Conservation (phyloP, 2,329 filamentous ascomycete genomes). For the Curvularia eragrostidis region DNA sequence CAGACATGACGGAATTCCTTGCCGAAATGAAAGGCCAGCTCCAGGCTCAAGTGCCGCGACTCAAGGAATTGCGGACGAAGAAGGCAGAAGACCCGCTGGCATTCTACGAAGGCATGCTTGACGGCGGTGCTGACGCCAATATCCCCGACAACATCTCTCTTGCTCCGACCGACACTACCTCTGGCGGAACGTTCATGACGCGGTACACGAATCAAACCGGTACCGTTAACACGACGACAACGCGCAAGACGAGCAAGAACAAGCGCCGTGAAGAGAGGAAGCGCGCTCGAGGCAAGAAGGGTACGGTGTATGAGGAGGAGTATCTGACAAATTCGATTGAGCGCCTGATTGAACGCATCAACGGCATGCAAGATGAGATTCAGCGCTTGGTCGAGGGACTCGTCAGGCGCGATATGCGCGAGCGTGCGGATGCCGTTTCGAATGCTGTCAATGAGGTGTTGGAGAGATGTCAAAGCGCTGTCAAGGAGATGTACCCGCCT, state of each 20-base stretch:
- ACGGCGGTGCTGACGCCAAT: conserved; percentile 58
- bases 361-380: conserved; percentile 74
- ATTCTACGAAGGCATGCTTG: conserved; percentile 76
- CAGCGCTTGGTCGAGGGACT: conserved; percentile 77
- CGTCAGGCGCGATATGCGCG: conserved; percentile 81
- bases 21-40: conserved; percentile 92
- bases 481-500: conserved; percentile 60
- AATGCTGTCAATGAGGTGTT: conserved; percentile 76
- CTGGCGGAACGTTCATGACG: conserved; percentile 84
- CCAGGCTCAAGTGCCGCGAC: conserved; percentile 81
- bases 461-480: conserved; percentile 69
- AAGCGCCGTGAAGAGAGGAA: conserved; percentile 91
- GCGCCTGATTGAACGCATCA: conserved; percentile 82
- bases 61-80: conserved; percentile 79
- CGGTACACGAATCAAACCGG: conserved; percentile 82
- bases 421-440: conserved; percentile 81
- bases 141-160: conserved; percentile 92
- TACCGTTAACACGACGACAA: conserved; percentile 75
- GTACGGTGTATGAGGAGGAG: conserved; percentile 96
- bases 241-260: conserved; percentile 85
- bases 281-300: conserved; percentile 91
- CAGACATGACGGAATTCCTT: conserved; percentile 85
- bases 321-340: conserved; percentile 90
- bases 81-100: conserved; percentile 84
- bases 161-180: conserved; percentile 83